Percentiles rank a stretch among this genome's conserved stretches.
These are phyloP conservation scores for Ephemerocybe angulata DNA, from an alignment of 768 basidiomycete species.

Conservation along the genomic window DNA sequence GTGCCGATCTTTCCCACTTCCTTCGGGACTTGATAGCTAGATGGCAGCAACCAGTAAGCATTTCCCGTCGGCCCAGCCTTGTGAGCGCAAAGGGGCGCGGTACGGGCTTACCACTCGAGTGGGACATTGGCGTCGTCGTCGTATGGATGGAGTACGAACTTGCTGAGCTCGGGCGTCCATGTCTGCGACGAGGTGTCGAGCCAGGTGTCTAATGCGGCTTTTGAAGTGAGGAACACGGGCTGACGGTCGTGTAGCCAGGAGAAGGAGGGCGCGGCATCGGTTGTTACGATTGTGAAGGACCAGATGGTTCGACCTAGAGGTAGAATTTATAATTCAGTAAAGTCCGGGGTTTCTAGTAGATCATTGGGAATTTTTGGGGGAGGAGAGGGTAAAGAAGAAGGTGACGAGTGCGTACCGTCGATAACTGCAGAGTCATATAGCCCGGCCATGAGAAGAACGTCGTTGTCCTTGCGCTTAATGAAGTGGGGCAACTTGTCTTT, in stretches of 20 bases:
- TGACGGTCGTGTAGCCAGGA: conserved; percentile 91
- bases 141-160: conserved; percentile 56
- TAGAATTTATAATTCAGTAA: background rate
- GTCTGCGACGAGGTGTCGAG: conserved; percentile 67
- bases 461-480: conserved; percentile 59
- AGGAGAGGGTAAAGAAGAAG: background rate
- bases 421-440: conserved; percentile 74
- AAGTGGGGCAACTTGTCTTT: conserved; percentile 81
- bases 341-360: too few species aligned
- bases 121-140: conserved; percentile 41
- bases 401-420: conserved; percentile 44
- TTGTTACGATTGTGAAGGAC: conserved; percentile 91
- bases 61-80: background rate
- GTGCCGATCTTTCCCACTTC: conserved; percentile 90
- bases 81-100: too few species aligned
- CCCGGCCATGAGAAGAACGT: conserved; percentile 82
- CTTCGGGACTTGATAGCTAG: conserved; percentile 81
- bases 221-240: conserved; percentile 70
- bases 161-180: conserved; percentile 61
- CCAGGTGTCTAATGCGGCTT: conserved; percentile 66
- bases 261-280: conserved; percentile 62
- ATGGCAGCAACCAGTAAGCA: background rate
- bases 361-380: background rate
- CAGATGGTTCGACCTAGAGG: conserved; percentile 55
- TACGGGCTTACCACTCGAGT: conserved; percentile 70